A percentile compares a stretch with the other conserved stretches of the same genome.
phyloP scores from a whole-genome alignment of 140 eudicot species.

The Flaveria floridana region DNA sequence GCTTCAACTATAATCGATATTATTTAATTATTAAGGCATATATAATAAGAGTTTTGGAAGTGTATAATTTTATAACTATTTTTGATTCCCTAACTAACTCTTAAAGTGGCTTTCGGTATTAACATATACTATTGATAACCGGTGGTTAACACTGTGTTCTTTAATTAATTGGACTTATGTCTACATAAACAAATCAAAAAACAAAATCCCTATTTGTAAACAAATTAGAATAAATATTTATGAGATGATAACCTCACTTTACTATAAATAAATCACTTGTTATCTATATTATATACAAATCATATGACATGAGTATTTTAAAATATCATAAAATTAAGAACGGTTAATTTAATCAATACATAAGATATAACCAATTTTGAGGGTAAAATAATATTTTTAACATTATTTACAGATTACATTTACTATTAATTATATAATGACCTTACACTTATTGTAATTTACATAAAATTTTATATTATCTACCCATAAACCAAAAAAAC shows the following conservation, averaged over 20 bases:
- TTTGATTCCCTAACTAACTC: conserved; percentile 30
- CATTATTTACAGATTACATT: too few species aligned
- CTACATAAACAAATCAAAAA: not conserved
- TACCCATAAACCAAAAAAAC: too few species aligned
- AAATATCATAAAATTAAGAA: too few species aligned
- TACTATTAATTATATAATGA: too few species aligned
- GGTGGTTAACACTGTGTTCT: not conserved
- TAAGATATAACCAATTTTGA: too few species aligned
- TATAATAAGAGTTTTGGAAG: conserved; percentile 16
- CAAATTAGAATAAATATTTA: not conserved
- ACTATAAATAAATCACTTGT: not conserved
- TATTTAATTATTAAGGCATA: not conserved
- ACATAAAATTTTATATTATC: too few species aligned
- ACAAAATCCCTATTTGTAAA: not conserved
- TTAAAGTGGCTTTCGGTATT: conserved; percentile 8
- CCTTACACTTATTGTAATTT: too few species aligned
- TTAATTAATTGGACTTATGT: not conserved
- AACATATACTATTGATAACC: not conserved
- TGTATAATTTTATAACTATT: conserved; percentile 15
- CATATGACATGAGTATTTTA: too few species aligned
- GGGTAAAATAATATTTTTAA: too few species aligned
- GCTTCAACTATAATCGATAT: not conserved
- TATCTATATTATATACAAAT: too few species aligned
- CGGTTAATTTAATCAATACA: too few species aligned
- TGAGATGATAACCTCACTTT: not conserved